Evolutionary conservation across 805 yeast species (phyloP).

Genomic region (Nakazawaea ishiwadae): DNA sequence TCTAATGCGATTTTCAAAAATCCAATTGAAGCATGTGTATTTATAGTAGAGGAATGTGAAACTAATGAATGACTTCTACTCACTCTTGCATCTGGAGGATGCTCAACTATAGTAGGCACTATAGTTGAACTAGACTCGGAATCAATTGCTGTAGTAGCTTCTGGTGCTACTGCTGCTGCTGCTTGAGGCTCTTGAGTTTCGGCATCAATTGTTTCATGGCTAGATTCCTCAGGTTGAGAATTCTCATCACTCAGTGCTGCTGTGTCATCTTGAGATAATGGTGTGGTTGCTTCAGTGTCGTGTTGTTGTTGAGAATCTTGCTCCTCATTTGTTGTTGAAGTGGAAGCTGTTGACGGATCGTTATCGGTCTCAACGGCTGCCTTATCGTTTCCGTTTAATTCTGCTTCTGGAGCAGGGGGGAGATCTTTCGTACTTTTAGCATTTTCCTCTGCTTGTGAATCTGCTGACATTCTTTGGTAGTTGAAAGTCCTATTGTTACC

Average conservation of each 20-base stretch:
- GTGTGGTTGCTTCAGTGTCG: conserved; percentile 2
- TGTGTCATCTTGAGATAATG: background rate
- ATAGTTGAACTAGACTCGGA: background rate
- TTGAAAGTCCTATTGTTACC: too few relatives aligned
- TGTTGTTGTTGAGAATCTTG: background rate
- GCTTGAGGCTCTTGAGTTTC: background rate
- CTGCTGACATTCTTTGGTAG: background rate
- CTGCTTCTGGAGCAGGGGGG: background rate
- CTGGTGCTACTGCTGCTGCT: background rate
- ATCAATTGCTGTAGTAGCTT: background rate
- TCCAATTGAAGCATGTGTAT: conserved; percentile 23
- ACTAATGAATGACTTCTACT: conserved; percentile 8
- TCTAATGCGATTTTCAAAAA: conserved; percentile 29
- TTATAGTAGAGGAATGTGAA: conserved; percentile 13
- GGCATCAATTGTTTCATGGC: background rate
- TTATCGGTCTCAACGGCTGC: background rate
- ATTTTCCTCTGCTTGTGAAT: background rate
- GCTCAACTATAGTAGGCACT: background rate
- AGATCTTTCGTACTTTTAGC: background rate
- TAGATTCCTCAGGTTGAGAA: background rate
- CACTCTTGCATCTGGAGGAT: background rate
- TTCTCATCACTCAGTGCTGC: too few relatives aligned
- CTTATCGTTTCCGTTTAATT: background rate
- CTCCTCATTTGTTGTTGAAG: conserved; percentile 2
- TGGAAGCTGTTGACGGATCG: background rate